Base-by-base conservation (phyloP, 2,329 filamentous ascomycete genomes). In the Paraphoma sp. region DNA sequence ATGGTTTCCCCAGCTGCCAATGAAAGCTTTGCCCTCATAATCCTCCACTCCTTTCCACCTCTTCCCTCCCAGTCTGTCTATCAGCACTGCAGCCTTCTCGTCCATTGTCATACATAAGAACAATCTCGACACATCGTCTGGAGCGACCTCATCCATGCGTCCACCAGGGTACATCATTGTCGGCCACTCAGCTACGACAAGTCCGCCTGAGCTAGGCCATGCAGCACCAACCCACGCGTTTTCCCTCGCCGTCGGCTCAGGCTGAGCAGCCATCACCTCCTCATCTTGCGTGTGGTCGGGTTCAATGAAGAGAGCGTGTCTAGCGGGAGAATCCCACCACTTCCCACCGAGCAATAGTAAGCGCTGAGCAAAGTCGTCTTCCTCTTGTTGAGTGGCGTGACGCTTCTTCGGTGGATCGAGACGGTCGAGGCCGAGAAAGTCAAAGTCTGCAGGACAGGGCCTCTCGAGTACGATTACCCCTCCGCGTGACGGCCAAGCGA, bases 321-420 rank as follows among this genome's bases (percentile, higher is more conserved):
- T 23, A 23, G 17, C 14, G 17, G 28, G 17, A 45, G 53, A 63
- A 33, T 62, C 63, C 45, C 51, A 65, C 56, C 56, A 65, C 46
- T 59, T 62, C 17, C 56, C 60, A 16, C 58, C 60, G 14, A 65
- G 58, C 40, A 63, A 46, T n/a, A 65, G 40, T 43, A 65, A 38
- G 43, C 47, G 53, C 40, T 60, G 18, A 46, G 51, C 57, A 40
- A 61, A 60, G n/a, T 14, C 44, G 45, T 63, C 58, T 41, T 65
- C 60, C 7, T 48, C 38, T 4, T 52, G 31, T 4, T 41, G 23
- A 51, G 51, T 41, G 23, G 38, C 38, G 49, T 57, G 18, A 28
- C 56, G 36, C 9, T 45, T 12, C 31, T 47, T 43, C 14, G 31
- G 53, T 12, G 60, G 58, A 46, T 61, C 18, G 12, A 54, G 28